Percentiles rank a stretch among this genome's conserved stretches.
These are phyloP conservation scores for Aspergillus cristatus DNA, from an alignment of 495 filamentous ascomycete genomes.

Conservation along the genomic window DNA sequence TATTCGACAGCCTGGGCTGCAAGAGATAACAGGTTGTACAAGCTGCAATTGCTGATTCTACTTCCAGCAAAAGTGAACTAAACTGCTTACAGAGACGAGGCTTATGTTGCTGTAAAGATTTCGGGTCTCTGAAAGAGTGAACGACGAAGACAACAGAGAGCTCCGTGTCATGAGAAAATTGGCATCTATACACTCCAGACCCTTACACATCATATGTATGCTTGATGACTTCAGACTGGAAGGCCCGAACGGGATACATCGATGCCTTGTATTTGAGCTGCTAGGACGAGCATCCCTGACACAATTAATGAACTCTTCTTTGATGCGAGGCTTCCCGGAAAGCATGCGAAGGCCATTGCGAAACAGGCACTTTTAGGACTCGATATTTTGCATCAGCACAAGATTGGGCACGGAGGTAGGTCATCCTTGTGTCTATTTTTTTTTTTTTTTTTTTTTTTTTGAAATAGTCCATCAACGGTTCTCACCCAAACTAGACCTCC, in stretches of 20 bases:
- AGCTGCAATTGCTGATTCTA: constrained; percentile 1
- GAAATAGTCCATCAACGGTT: constrained; percentile 4
- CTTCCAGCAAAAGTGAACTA: constrained; percentile 9
- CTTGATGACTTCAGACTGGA: constrained; percentile 30
- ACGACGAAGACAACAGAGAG: constrained; percentile 15
- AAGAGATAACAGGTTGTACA: constrained; percentile 24
- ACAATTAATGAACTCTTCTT: constrained; percentile 17
- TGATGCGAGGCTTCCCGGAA: constrained; percentile 26
- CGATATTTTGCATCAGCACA: constrained; percentile 30
- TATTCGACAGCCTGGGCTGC: constrained; percentile 45
- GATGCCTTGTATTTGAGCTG: constrained; percentile 38
- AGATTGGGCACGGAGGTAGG: constrained; percentile 35
- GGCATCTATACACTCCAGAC: constrained; percentile 10
- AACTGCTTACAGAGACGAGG: constrained; percentile 11
- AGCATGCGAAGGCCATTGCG: constrained; percentile 33
- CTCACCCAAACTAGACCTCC: constrained; percentile 27
- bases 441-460: not conserved
- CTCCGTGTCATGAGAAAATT: constrained; percentile 15
- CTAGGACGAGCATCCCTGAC: constrained; percentile 29
- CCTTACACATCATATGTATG: constrained; percentile 21
- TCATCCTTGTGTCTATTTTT: constrained; percentile 1
- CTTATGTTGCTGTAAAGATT: constrained; percentile 25
- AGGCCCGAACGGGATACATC: constrained; percentile 38
- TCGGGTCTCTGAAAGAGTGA: constrained; percentile 13
- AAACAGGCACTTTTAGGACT: constrained; percentile 34